Conservation (phyloP, 2,329 filamentous ascomycete species). For the Plenodomus biglobosus region DNA sequence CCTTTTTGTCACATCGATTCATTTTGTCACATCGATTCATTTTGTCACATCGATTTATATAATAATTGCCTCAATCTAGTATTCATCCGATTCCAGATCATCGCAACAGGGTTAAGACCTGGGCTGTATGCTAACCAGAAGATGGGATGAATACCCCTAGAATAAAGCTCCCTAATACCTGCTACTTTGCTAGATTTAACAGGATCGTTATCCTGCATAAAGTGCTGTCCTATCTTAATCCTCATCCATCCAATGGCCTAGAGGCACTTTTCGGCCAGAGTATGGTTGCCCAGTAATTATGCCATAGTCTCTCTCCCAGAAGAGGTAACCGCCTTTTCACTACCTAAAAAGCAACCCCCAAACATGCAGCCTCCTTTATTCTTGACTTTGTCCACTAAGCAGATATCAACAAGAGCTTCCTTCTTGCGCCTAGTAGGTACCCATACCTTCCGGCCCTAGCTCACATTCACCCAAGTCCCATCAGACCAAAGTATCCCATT, state of each 20-base stretch:
- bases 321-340: constrained; percentile 27
- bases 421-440: constrained; percentile 2
- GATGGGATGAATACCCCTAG: constrained; percentile 2
- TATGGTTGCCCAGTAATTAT: constrained; percentile 24
- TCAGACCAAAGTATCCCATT: constrained; percentile 5
- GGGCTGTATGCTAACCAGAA: constrained; percentile 7
- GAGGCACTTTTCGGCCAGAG: constrained; percentile 21
- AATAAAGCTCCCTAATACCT: background rate
- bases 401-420: constrained; percentile 7
- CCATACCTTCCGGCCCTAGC: constrained; percentile 4
- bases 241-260: constrained; percentile 4
- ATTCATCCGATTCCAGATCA: constrained; percentile 11
- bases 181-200: background rate
- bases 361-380: constrained; percentile 1
- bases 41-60: too few species aligned
- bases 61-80: too few species aligned
- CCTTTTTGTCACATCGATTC: too few species aligned
- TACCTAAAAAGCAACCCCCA: constrained; percentile 17
- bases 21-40: too few species aligned
- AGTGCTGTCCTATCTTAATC: constrained; percentile 3
- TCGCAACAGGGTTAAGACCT: constrained; percentile 9
- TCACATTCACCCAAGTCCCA: constrained; percentile 7
- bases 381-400: constrained; percentile 2
- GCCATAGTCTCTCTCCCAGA: constrained; percentile 40
- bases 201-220: constrained; percentile 13